phyloP scores from a whole-genome alignment of 1,284 basidiomycete genomes.

The Apiotrichum gamsii region DNA sequence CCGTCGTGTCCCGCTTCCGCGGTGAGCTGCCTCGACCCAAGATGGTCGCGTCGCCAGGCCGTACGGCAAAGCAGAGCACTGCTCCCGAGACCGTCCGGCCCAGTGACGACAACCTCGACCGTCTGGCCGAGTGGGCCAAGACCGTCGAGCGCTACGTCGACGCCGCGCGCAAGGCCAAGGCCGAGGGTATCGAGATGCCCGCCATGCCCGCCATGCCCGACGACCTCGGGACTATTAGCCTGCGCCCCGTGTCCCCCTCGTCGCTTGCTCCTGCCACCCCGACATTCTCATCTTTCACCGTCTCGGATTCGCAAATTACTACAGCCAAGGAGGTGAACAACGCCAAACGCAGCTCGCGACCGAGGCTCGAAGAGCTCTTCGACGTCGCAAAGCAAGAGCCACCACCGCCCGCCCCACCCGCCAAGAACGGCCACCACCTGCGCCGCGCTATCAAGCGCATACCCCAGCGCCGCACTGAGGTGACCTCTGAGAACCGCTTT shows the following conservation, averaged over 20 bases:
- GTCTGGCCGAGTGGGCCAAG: conserved; percentile 43
- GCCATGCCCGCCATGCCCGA: conserved; percentile 33
- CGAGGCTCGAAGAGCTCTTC: background rate
- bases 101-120: conserved; percentile 29
- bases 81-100: conserved; percentile 5
- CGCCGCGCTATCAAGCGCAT: background rate
- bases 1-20: background rate
- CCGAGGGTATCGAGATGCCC: conserved; percentile 36
- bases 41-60: background rate
- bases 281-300: background rate
- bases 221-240: conserved; percentile 26
- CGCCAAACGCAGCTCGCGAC: background rate
- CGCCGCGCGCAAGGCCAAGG: conserved; percentile 39
- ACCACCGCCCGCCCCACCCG: too few relatives aligned
- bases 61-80: conserved; percentile 14
- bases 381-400: background rate
- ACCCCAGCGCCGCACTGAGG: background rate
- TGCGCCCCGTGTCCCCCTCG: conserved; percentile 25
- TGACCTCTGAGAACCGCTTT: background rate
- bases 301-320: background rate
- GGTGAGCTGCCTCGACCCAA: too few relatives aligned
- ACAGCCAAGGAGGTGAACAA: background rate
- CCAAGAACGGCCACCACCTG: too few relatives aligned
- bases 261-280: conserved; percentile 23
- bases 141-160: conserved; percentile 42